Percentiles rank a stretch among this genome's conserved stretches.
These are phyloP conservation scores for Leccinum subrobustum DNA, from an alignment of 1,284 basidiomycete species.

Conservation along the genomic window DNA sequence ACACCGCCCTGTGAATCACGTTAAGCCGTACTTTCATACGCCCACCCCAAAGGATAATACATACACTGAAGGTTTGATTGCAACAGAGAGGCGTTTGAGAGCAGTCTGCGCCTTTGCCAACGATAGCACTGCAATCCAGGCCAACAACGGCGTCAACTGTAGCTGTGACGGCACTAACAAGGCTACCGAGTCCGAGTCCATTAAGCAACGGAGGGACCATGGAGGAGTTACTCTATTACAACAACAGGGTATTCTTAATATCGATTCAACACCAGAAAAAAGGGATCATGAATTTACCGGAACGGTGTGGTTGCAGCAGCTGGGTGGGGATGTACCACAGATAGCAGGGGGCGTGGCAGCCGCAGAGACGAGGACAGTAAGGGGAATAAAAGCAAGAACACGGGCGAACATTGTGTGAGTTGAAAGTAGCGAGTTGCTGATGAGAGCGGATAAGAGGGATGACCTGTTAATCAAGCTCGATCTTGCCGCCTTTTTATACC, in stretches of 20 bases:
- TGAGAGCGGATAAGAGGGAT: background rate
- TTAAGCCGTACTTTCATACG: background rate
- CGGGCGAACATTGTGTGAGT: background rate
- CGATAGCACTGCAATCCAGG: background rate
- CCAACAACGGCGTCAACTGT: background rate
- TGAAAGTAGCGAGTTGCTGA: background rate
- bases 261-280: background rate
- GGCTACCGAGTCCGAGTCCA: background rate
- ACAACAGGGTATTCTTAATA: background rate
- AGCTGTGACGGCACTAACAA: background rate
- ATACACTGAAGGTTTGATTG: background rate
- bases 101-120: background rate
- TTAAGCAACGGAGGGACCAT: background rate
- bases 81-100: background rate
- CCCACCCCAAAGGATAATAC: background rate
- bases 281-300: background rate
- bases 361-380: background rate
- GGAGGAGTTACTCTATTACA: background rate
- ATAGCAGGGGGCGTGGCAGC: background rate
- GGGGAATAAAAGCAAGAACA: background rate
- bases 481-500: too few species aligned
- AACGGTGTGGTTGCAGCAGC: background rate
- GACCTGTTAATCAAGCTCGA: too few species aligned
- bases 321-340: background rate
- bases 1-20: background rate